Evolutionary conservation across 2,329 filamentous ascomycete species (phyloP), one percentile per base, ranked within the genome.

Genomic region (Rhexocercosporidium sp.): DNA sequence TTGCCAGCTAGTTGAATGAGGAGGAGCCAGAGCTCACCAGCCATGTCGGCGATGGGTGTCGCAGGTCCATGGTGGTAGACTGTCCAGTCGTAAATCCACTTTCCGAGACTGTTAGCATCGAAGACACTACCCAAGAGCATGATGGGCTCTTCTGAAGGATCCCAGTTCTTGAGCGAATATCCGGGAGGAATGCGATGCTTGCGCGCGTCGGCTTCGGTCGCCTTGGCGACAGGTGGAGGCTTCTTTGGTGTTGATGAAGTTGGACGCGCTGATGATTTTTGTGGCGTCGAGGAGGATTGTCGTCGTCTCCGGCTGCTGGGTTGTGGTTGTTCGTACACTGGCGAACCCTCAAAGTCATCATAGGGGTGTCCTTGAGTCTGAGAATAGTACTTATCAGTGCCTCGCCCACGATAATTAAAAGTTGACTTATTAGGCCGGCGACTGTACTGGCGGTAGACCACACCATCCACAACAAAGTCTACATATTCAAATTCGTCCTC

Each of bases 11-110:
- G 85, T 80, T 97, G 92, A 79, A 98, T 98, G 67, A 98, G 87
- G 59, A 97, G 86, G 27, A 98, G 86, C 96, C 96, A 99, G 64
- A 99, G 85, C 76, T 98, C 94, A 73, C 95, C 96, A 2, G 96
- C 94, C 80, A 97, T 90, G 72, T 97, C 94, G 62, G 94, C 88
- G 76, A 97, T 92, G 60, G 94, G 92, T 12, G 92, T 93, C 47
- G 88, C 87, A 16, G 93, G 88, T 44, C 93, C 93, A 73, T 96
- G 90, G 78, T 91, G 90, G 82, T 93, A 97, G 71, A 97, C 93
- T 20, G 96, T 97, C 96, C 96, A 99, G 85, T 98, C 96, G 81
- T 97, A 99, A 77, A 99, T 96, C 96, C 96, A 99, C 82, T 97
- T 97, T 76, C 96, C 96, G 34, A 99, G 86, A 29, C 93, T 97